Conservation (phyloP, 2,329 filamentous ascomycete species). For the Talaromyces funiculosus region DNA sequence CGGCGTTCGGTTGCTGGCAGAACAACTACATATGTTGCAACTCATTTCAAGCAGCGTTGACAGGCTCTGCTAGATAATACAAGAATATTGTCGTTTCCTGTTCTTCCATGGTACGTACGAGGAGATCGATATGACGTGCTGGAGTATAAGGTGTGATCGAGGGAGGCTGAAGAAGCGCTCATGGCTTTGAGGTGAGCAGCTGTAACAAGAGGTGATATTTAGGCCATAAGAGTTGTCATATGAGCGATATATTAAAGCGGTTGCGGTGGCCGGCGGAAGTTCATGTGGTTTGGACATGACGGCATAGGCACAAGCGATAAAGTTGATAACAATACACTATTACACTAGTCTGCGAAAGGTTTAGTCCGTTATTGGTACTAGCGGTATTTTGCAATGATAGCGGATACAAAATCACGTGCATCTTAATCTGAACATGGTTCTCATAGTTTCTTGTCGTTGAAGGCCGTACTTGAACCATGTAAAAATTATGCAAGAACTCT, state of each 20-base stretch:
- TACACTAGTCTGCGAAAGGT: not conserved
- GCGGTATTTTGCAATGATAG: not conserved
- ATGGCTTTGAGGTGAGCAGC: not conserved
- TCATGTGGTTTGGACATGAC: constrained; percentile 5
- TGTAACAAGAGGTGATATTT: not conserved
- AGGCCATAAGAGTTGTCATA: not conserved
- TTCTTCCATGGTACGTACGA: constrained; percentile 15
- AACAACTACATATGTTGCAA: constrained; percentile 61
- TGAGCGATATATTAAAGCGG: not conserved
- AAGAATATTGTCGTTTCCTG: not conserved
- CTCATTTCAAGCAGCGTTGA: constrained; percentile 47
- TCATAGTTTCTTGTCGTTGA: not conserved
- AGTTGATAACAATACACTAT: constrained; percentile 6
- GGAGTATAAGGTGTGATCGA: not conserved
- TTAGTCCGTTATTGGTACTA: not conserved
- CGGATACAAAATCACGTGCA: not conserved
- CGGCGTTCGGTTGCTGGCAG: constrained; percentile 52
- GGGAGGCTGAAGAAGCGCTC: not conserved
- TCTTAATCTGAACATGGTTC: not conserved
- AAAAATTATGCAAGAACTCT: no score
- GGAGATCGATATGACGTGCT: not conserved
- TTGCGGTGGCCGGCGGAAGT: not conserved
- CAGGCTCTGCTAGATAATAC: constrained; percentile 17
- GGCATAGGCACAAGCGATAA: constrained; percentile 9
- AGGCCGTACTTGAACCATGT: not conserved